Conservation (phyloP, 306 rosid genomes). For the apple (Malus domestica) region ASM211411v1 NC_041803.1:24887001-24887500, state of each 20-base stretch:
- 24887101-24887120: too few species aligned
- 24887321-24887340: conserved; percentile 14
- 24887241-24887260: not conserved
- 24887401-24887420: conserved; percentile 8
- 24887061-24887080: too few species aligned
- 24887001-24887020: too few species aligned
- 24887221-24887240: conserved; percentile 6
- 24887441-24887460: not conserved
- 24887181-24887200: not conserved
- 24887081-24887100: too few species aligned
- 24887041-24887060: too few species aligned
- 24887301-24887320: not conserved
- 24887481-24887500: conserved; percentile 5
- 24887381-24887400: not conserved
- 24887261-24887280: too few species aligned
- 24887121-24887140: not conserved
- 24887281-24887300: too few species aligned
- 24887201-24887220: not conserved
- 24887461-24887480: conserved; percentile 12
- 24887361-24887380: not conserved
- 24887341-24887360: not conserved
- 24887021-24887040: too few species aligned
- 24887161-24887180: not conserved
- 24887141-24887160: conserved; percentile 2
- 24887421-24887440: not conserved